Evolutionary conservation across 176 grass and related monocot species (phyloP).

Genomic region (Triticum dicoccoides): DNA sequence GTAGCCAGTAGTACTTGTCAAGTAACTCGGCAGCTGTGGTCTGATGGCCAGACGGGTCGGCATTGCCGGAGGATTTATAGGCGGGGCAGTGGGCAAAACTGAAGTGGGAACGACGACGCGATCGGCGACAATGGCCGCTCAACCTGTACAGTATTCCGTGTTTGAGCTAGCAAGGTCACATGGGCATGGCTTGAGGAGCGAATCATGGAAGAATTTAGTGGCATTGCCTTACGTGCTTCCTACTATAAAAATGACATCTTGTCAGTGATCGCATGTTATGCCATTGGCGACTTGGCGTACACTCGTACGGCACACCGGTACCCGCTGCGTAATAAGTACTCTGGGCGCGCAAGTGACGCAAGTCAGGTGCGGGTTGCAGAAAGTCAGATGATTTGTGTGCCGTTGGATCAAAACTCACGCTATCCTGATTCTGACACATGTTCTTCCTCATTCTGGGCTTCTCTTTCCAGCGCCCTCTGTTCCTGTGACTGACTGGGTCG

Average conservation of each 20-base stretch:
- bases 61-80: conserved; percentile 41
- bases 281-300: conserved; percentile 19
- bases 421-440: background rate
- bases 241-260: conserved; percentile 21
- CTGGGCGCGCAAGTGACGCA: background rate
- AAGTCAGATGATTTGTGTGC: background rate
- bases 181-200: conserved; percentile 27
- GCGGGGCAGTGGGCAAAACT: background rate
- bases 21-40: background rate
- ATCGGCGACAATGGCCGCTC: conserved; percentile 12
- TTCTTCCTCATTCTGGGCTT: background rate
- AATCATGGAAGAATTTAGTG: conserved; percentile 11
- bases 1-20: background rate
- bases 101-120: background rate
- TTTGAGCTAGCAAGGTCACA: conserved; percentile 33
- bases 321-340: conserved; percentile 7
- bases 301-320: conserved; percentile 13
- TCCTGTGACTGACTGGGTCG: background rate
- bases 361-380: background rate
- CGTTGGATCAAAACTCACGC: background rate
- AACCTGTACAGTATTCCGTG: background rate
- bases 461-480: background rate
- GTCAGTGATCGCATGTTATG: conserved; percentile 13
- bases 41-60: background rate
- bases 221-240: conserved; percentile 21